These are phyloP conservation scores for Coelastrella sp. DNA, from an alignment of 139 green algal genomes.

Conservation along the genomic window DNA sequence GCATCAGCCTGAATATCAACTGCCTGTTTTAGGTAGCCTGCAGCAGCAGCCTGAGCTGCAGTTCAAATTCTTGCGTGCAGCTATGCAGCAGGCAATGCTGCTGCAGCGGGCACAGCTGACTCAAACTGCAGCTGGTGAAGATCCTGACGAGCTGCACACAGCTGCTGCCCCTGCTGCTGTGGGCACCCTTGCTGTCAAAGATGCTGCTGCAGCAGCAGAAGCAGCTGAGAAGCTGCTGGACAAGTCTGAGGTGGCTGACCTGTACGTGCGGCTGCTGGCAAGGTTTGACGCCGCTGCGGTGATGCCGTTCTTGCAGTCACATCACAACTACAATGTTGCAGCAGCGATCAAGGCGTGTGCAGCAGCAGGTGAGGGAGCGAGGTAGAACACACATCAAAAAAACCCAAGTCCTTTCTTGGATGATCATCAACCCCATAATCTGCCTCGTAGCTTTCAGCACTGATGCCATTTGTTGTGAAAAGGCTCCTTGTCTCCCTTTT, in stretches of 20 bases:
- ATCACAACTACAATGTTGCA: constrained; percentile 48
- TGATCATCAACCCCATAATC: too few species aligned
- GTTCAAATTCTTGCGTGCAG: constrained; percentile 54
- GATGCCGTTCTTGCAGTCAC: constrained; percentile 53
- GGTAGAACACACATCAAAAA: neutral
- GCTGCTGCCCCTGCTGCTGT: neutral
- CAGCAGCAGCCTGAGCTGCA: constrained; percentile 45
- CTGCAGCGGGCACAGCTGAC: neutral
- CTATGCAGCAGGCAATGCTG: constrained; percentile 25
- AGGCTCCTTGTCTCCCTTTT: too few species aligned
- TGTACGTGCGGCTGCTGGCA: constrained; percentile 56
- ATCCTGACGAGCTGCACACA: neutral
- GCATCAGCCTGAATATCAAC: constrained; percentile 11
- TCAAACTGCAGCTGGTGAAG: neutral
- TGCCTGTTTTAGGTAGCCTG: constrained; percentile 42
- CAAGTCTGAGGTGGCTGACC: constrained; percentile 38
- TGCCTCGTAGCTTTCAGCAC: too few species aligned
- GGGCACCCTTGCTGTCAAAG: neutral
- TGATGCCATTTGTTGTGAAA: too few species aligned
- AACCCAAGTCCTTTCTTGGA: neutral
- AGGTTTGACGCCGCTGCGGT: constrained; percentile 51
- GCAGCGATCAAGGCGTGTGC: constrained; percentile 34
- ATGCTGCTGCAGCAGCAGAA: constrained; percentile 20
- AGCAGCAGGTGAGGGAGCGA: neutral
- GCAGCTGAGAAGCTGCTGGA: constrained; percentile 29